These are phyloP conservation scores for Cladophialophora yegresii DNA, from an alignment of 2,329 filamentous ascomycete genomes.

Conservation along the genomic window DNA sequence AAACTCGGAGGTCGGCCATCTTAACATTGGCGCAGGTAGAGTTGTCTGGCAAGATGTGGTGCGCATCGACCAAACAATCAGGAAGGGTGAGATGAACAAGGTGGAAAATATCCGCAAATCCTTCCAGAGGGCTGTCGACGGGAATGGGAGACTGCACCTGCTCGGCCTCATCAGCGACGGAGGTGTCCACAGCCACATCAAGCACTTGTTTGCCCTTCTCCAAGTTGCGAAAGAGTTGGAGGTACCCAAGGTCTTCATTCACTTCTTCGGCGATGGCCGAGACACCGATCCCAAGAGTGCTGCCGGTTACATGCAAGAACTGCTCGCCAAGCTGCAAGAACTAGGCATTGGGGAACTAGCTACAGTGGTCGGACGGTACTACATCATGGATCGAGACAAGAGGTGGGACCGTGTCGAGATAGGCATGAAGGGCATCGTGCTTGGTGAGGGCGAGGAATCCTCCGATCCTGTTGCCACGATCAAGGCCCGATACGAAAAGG, in stretches of 20 bases:
- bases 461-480: constrained; percentile 83
- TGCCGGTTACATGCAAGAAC: constrained; percentile 80
- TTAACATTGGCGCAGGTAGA: constrained; percentile 96
- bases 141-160: constrained; percentile 89
- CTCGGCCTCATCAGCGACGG: constrained; percentile 92
- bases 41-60: constrained; percentile 99
- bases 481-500: constrained; percentile 81
- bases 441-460: constrained; percentile 83
- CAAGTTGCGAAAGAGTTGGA: constrained; percentile 85
- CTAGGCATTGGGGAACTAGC: constrained; percentile 84
- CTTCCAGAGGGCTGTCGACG: constrained; percentile 77
- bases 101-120: constrained; percentile 75
- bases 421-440: constrained; percentile 80
- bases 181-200: constrained; percentile 95
- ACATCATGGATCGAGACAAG: constrained; percentile 99
- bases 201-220: constrained; percentile 83
- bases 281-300: constrained; percentile 97
- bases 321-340: constrained; percentile 78
- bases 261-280: constrained; percentile 98
- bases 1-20: constrained; percentile 96
- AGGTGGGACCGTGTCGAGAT: constrained; percentile 94
- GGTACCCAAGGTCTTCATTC: constrained; percentile 90
- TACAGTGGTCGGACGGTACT: constrained; percentile 94
- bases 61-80: constrained; percentile 89
- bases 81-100: constrained; percentile 76